Evolutionary conservation across 208 protist species (phyloP), one percentile per base, ranked within the genome.

Genomic region (Trypanosoma melophagium): DNA sequence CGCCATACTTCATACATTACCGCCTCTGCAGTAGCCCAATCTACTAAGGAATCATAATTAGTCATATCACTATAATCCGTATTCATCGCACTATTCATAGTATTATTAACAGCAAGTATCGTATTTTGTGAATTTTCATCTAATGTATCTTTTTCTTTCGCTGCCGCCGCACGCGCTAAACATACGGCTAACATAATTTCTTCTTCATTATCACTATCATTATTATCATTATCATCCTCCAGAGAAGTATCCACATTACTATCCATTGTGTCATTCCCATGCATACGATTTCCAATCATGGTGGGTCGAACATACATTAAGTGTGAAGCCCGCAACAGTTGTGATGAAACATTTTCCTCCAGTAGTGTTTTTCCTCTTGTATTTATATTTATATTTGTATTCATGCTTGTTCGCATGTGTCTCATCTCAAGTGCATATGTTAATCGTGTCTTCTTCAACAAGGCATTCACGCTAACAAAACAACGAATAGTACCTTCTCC

Each of bases 381-480:
- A 7, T 35, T 35, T 35, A 1, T n/a, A 22, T n/a, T 38, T 19
- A 19, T 41, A 38, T 24, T 10, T 22, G 40, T 17, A 45, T 51
- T 14, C 35, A 40, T 19, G 2, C 7, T 4, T 17, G 22, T 17
- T 10, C 1, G 38, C 14, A 13, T 31, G 14, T 1, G 10, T 35
- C 17, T 12, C 40, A 54, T 66, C 25, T 66, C 57, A 52, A 69
- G 12, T n/a, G 69, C 56, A 42, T 69, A 76, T 1, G 70, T 76
- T 45, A 76, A 38, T 35, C 62, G 56, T 22, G 70, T 70, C 38
- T 66, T 67, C 35, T 76, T 63, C 0, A 76, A 24, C 25, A 76
- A 45, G 1, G 63, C n/a, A 47, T 76, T 76, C 2, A 76, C 50
- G 57, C 70, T 69, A 0, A 76, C 56, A 58, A 76, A 69, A 44